phyloP scores from a whole-genome alignment of 495 filamentous ascomycete species.

The Trichoderma virens region DNA sequence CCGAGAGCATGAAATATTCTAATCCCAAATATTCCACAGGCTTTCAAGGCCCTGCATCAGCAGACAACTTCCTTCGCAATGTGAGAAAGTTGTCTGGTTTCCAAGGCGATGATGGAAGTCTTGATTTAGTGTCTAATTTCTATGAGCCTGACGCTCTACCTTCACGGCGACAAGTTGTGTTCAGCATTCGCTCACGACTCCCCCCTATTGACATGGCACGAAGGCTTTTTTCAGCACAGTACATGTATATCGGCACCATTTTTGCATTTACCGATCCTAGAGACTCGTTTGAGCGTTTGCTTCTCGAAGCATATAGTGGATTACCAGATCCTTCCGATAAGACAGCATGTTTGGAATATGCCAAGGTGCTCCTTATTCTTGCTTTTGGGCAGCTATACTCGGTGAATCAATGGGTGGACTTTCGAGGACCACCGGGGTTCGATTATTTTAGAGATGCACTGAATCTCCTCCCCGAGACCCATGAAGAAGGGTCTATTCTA shows the following conservation, averaged over 20 bases:
- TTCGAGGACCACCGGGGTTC: constrained; percentile 42
- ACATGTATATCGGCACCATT: constrained; percentile 45
- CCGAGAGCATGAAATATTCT: not conserved
- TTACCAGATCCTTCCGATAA: constrained; percentile 20
- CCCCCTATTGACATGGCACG: constrained; percentile 39
- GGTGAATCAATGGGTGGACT: constrained; percentile 43
- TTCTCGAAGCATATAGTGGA: constrained; percentile 28
- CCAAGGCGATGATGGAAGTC: constrained; percentile 14
- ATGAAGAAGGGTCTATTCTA: constrained; percentile 43
- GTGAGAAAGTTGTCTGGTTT: constrained; percentile 17
- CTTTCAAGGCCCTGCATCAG: constrained; percentile 19
- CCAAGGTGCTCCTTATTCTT: constrained; percentile 36
- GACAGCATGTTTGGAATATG: constrained; percentile 20
- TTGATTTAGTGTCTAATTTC: constrained; percentile 17
- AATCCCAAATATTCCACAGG: not conserved
- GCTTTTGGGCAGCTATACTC: constrained; percentile 48
- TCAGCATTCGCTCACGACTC: constrained; percentile 18
- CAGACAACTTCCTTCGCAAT: constrained; percentile 19
- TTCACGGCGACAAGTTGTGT: constrained; percentile 13
- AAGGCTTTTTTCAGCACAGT: constrained; percentile 40
- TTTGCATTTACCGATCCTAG: constrained; percentile 38
- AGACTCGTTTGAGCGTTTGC: constrained; percentile 33
- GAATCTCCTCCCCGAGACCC: constrained; percentile 40
- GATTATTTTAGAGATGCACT: constrained; percentile 42
- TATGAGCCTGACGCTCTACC: constrained; percentile 18